Base-by-base conservation (phyloP, 148 eudicot species). In the Oxyria digyna region DNA sequence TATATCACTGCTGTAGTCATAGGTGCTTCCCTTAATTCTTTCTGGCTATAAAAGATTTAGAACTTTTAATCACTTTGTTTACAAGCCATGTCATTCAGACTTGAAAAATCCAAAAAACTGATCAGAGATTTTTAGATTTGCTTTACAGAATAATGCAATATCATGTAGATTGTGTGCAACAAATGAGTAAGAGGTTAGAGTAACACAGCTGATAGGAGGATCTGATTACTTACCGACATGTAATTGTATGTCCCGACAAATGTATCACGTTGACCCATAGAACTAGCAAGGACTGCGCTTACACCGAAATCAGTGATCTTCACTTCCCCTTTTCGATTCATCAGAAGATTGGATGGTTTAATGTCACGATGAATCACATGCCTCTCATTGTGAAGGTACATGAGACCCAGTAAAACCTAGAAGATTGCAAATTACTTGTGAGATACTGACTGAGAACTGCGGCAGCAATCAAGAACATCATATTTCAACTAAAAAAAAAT, bases 271-370 rank as follows among this genome's bases (percentile, higher is more conserved):
- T 93, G 96, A 68, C 94, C 98, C 96, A 86, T 86, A 69, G 98
- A 93, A 76, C 76, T 87, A 48, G 87, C 97, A 38, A 93, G 79
- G 86, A 87, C 76, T 57, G 98, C 98, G 80, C 98, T 93, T 37
- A 93, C 98, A 71, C 98, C 98, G 74, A 93, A 93, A 80, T 93
- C 98, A 31, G 98, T 90, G 69, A 93, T 93, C 81, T 93, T 93
- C 40, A 93, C 96, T 79, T 93, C 91, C 65, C 98, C 98, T 78
- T 89, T 83, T 76, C 87, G 96, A 76, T 93, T 93, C 37, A 93
- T 95, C 23, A 93, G 85, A 68, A 93, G 78, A 78, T 93, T 93
- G 33, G 98, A 93, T 41, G 98, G 98, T 75, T 93, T 93, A 62
- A 93, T 88, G 72, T 93, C 98, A 80, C 98, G 85, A 32, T 89